phyloP scores from a whole-genome alignment of 2,329 filamentous ascomycete species.

The Colletotrichum musae region DNA sequence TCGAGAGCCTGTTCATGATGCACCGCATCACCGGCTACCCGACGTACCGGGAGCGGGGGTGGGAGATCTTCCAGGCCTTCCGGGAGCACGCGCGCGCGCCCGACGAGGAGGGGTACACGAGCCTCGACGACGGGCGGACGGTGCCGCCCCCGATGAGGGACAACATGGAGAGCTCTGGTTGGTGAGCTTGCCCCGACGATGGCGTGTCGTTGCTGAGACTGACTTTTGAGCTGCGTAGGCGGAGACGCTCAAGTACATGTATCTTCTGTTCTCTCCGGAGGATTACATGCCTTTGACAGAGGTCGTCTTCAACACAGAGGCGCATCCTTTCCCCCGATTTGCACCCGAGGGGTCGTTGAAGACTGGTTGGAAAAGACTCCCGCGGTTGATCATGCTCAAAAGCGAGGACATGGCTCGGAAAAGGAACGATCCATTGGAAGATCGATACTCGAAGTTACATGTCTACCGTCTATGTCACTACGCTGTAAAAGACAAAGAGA shows the following conservation, averaged over 20 bases:
- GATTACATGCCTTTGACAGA: slow-evolving; percentile 87
- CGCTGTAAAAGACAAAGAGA: too few species aligned
- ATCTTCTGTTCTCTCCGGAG: slow-evolving; percentile 83
- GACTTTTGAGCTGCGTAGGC: slow-evolving; percentile 59
- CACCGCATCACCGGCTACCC: slow-evolving; percentile 83
- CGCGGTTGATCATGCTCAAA: slow-evolving; percentile 56
- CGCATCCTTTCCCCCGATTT: slow-evolving; percentile 90
- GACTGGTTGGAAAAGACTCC: slow-evolving; percentile 84
- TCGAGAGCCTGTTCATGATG: slow-evolving; percentile 84
- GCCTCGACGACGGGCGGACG: slow-evolving; percentile 70
- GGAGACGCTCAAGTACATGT: slow-evolving; percentile 97
- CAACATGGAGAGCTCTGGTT: slow-evolving; percentile 87
- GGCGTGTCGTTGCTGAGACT: neutral
- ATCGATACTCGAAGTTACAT: too few species aligned
- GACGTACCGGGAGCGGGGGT: slow-evolving; percentile 81
- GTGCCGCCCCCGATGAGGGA: slow-evolving; percentile 69
- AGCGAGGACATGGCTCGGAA: too few species aligned
- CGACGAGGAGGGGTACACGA: slow-evolving; percentile 69
- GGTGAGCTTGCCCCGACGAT: neutral
- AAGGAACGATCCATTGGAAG: too few species aligned
- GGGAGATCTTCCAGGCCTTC: slow-evolving; percentile 83
- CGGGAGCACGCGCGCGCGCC: slow-evolving; percentile 75
- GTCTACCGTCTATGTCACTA: too few species aligned
- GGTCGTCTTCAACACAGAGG: slow-evolving; percentile 95
- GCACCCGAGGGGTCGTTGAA: slow-evolving; percentile 82